Conservation (phyloP, 108 stramenopile species). For the Skeletonema grethae region DNA sequence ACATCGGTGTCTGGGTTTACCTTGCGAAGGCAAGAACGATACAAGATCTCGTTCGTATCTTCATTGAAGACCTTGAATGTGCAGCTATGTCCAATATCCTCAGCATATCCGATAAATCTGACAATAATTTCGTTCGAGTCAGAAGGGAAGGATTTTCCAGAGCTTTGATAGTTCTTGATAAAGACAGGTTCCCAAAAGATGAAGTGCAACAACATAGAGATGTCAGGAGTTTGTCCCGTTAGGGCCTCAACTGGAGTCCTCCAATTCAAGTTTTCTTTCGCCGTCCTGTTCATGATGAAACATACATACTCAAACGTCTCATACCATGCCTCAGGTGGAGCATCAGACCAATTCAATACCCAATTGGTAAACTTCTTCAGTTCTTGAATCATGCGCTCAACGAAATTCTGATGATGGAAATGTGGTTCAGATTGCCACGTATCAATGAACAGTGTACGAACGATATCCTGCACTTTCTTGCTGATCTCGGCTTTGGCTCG, state of each 20-base stretch:
- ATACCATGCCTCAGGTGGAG: conserved; percentile 6
- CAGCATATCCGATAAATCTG: too few relatives aligned
- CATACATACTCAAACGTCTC: background rate
- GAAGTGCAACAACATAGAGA: background rate
- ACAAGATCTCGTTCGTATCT: too few relatives aligned
- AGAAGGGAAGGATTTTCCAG: too few relatives aligned
- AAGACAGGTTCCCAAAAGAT: background rate
- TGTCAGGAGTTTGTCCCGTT: conserved; percentile 5
- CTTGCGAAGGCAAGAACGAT: too few relatives aligned
- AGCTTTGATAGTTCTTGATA: background rate
- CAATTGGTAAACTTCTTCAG: conserved; percentile 2
- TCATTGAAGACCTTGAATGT: too few relatives aligned
- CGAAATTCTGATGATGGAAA: conserved; percentile 5
- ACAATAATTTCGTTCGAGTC: too few relatives aligned
- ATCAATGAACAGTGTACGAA: background rate
- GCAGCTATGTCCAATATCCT: too few relatives aligned
- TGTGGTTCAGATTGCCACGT: background rate
- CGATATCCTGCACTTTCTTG: background rate
- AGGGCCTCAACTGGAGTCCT: conserved; percentile 1
- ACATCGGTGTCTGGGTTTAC: too few relatives aligned
- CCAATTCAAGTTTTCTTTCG: background rate
- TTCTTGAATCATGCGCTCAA: background rate
- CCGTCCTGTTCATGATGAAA: conserved; percentile 5
- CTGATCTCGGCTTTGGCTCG: background rate
- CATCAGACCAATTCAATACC: background rate